phyloP scores from a whole-genome alignment of 352 stramenopile genomes.

The Salisapilia sapeloensis region DNA sequence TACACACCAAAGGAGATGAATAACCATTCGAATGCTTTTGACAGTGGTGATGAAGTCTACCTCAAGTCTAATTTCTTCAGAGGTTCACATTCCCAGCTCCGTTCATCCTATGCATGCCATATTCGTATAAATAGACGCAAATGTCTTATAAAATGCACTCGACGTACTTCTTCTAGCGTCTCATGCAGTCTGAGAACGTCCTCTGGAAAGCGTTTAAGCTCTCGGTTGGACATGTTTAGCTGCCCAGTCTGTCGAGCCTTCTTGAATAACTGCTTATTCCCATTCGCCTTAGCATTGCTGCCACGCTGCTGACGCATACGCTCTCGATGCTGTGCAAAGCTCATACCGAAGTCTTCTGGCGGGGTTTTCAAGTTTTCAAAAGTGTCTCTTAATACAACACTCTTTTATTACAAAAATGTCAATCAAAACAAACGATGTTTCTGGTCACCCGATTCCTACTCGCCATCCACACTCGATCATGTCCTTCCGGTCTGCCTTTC shows the following conservation, averaged over 20 bases:
- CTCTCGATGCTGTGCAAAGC: no score
- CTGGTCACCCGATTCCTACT: no score
- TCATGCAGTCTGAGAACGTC: slow-evolving; percentile 49
- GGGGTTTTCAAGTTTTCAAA: no score
- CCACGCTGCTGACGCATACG: no score
- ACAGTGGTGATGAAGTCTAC: slow-evolving; percentile 5
- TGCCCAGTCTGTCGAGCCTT: slow-evolving; percentile 31
- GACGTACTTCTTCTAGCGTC: slow-evolving; percentile 23
- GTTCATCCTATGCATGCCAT: slow-evolving; percentile 20
- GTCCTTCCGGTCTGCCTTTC: slow-evolving; percentile 55
- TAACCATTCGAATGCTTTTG: background rate
- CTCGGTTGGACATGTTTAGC: slow-evolving; percentile 44
- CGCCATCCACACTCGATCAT: no score
- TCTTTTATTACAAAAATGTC: no score
- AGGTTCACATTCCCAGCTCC: slow-evolving; percentile 47
- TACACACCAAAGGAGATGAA: slow-evolving; percentile 4
- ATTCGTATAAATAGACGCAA: background rate
- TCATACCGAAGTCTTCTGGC: no score
- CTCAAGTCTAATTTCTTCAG: slow-evolving; percentile 61
- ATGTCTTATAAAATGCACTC: background rate
- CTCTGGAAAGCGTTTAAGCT: slow-evolving; percentile 24
- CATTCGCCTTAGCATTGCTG: slow-evolving; percentile 4
- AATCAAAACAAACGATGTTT: no score
- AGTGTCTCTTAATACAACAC: no score
- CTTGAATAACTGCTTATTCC: slow-evolving; percentile 11